Conservation (phyloP, 148 eudicot species). For the Diospyros lotus region DNA sequence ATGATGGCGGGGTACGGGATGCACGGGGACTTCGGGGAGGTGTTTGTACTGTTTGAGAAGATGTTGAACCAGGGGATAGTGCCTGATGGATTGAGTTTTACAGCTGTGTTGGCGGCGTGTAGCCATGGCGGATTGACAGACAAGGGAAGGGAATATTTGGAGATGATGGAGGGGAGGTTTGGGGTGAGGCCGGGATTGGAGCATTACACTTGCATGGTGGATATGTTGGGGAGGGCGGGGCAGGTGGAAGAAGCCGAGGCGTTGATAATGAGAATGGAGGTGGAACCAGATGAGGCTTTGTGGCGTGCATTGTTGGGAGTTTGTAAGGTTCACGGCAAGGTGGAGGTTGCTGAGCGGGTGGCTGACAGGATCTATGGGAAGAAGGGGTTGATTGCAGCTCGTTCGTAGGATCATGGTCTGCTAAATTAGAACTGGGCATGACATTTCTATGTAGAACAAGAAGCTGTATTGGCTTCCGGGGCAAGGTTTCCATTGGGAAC, state of each 20-base stretch:
- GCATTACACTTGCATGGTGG: slow-evolving; percentile 65
- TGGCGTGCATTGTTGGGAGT: slow-evolving; percentile 43
- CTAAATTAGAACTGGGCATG: not conserved
- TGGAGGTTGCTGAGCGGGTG: slow-evolving; percentile 25
- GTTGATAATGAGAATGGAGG: slow-evolving; percentile 39
- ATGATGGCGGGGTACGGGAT: slow-evolving; percentile 49
- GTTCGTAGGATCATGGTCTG: not conserved
- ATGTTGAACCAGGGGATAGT: slow-evolving; percentile 30
- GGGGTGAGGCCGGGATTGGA: slow-evolving; percentile 36
- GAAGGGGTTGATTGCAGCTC: not conserved
- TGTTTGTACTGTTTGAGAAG: slow-evolving; percentile 36
- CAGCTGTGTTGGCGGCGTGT: slow-evolving; percentile 42
- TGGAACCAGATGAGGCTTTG: slow-evolving; percentile 44
- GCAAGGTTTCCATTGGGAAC: not conserved
- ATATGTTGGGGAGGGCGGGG: slow-evolving; percentile 54
- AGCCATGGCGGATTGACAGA: slow-evolving; percentile 47
- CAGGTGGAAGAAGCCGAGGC: slow-evolving; percentile 40
- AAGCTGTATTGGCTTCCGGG: not conserved
- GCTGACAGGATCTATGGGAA: slow-evolving; percentile 22
- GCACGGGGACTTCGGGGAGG: slow-evolving; percentile 34
- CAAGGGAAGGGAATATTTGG: slow-evolving; percentile 41
- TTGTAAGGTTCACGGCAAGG: slow-evolving; percentile 36
- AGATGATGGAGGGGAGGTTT: slow-evolving; percentile 39
- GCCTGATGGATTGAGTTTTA: slow-evolving; percentile 41
- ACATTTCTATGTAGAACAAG: too few species aligned